Evolutionary conservation across 2,329 filamentous ascomycete species (phyloP), one percentile per base, ranked within the genome.

Genomic region (Fusarium virguliforme): DNA sequence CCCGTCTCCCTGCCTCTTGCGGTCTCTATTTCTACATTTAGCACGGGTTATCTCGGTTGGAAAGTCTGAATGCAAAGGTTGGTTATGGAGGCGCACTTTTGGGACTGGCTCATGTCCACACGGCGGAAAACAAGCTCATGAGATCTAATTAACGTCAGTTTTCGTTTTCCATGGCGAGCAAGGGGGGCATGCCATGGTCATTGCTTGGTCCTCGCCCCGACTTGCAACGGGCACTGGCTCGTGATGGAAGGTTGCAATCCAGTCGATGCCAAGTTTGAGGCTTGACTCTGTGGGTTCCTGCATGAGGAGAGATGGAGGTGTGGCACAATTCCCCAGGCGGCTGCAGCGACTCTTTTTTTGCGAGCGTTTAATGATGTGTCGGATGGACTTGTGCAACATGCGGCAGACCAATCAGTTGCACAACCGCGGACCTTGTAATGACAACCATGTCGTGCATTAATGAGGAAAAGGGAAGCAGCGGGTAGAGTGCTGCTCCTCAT

Each of bases 261-360:
- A 51, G 54, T 64, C 38, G 58, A 70, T 70, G 66, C 69, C 62
- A 72, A 70, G 70, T 72, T 69, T 26, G 50, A 54, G 41, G 43
- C 60, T 64, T 51, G 64, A 60, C 15, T 26, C 28, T 32, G 68
- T 72, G 65, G 72, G 74, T 76, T 76, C 75, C 75, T 76, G 74
- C 75, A 76, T 76, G 72, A 66, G 67, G 67, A 37, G 62, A 57
- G 51, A 8, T 48, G 35, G 63, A 54, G 55, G 12, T 55, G 63
- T 64, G 62, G 65, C 63, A 60, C 22, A 48, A 56, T 58, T 18
- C 43, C 55, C 41, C 46, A 54, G 30, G 43, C 62, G 65, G 55
- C 50, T 68, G 61, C 61, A 60, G 24, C 54, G 51, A 61, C 38
- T 60, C 55, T 56, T 48, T 50, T 53, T 56, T 48, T 50, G 46